Conservation (phyloP, 108 stramenopile species). For the Bacterosira constricta region DNA sequence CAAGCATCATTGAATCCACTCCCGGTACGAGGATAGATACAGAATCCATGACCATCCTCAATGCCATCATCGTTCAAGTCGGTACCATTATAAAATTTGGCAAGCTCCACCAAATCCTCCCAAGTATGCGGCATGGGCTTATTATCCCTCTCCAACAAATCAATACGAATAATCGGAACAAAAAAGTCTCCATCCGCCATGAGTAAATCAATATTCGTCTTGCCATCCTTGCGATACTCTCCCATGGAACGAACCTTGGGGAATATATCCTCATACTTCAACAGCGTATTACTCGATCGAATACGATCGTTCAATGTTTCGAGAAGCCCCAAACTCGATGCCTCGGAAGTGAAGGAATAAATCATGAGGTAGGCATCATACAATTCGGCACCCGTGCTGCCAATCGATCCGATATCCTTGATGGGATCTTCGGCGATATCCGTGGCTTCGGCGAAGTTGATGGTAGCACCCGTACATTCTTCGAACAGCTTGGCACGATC, state of each 20-base stretch:
- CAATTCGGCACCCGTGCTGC: conserved; percentile 19
- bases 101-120: conserved; percentile 46
- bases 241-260: conserved; percentile 47
- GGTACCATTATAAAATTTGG: conserved; percentile 38
- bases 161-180: conserved; percentile 39
- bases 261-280: conserved; percentile 47
- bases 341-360: conserved; percentile 34
- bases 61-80: conserved; percentile 52
- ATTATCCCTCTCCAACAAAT: conserved; percentile 35
- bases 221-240: conserved; percentile 48
- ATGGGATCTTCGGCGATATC: conserved; percentile 46
- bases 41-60: conserved; percentile 29
- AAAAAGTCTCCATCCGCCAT: conserved; percentile 52
- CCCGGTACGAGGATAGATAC: conserved; percentile 39
- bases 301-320: conserved; percentile 50
- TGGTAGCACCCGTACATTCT: conserved; percentile 37
- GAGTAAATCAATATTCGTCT: conserved; percentile 40
- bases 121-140: conserved; percentile 45
- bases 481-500: conserved; percentile 23
- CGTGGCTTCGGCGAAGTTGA: conserved; percentile 32
- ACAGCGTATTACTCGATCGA: not conserved
- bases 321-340: conserved; percentile 37
- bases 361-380: conserved; percentile 53
- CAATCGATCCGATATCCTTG: conserved; percentile 30
- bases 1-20: conserved; percentile 34